These are phyloP conservation scores for Beauveria varroae DNA, from an alignment of 2,329 filamentous ascomycete genomes.

Conservation along the genomic window DNA sequence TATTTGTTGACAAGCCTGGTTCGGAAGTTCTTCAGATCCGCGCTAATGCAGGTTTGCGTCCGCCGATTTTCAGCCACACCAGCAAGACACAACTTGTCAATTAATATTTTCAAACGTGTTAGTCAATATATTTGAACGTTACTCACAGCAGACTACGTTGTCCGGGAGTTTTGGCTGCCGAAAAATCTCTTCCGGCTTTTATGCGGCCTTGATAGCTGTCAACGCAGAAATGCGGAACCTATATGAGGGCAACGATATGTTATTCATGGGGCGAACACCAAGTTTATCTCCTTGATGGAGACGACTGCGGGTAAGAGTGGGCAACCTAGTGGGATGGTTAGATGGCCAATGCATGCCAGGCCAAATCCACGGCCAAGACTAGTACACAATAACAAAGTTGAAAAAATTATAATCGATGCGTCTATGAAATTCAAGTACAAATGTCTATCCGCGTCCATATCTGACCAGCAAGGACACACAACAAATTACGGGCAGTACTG, in stretches of 20 bases:
- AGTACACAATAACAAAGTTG: not conserved
- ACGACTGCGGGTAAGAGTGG: too few species aligned
- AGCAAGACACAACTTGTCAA: not conserved
- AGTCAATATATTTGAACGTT: too few species aligned
- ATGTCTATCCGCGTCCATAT: conserved; percentile 5
- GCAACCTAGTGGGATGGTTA: not conserved
- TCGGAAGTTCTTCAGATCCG: not conserved
- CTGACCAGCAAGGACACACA: not conserved
- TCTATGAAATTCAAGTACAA: conserved; percentile 9
- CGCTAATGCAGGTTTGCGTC: conserved; percentile 3
- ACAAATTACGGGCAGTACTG: not conserved
- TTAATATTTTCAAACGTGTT: too few species aligned
- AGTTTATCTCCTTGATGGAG: too few species aligned
- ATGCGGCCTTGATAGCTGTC: too few species aligned
- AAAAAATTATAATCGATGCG: not conserved
- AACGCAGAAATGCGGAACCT: too few species aligned
- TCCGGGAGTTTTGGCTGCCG: too few species aligned
- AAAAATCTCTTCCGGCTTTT: too few species aligned
- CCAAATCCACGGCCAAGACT: not conserved
- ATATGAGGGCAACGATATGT: too few species aligned
- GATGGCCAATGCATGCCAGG: not conserved
- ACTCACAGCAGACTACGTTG: too few species aligned
- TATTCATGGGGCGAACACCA: too few species aligned
- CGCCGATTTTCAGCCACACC: not conserved
- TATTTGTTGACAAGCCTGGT: too few species aligned